phyloP scores from a whole-genome alignment of 805 yeast species.

The Barnettozyma sp. region DNA sequence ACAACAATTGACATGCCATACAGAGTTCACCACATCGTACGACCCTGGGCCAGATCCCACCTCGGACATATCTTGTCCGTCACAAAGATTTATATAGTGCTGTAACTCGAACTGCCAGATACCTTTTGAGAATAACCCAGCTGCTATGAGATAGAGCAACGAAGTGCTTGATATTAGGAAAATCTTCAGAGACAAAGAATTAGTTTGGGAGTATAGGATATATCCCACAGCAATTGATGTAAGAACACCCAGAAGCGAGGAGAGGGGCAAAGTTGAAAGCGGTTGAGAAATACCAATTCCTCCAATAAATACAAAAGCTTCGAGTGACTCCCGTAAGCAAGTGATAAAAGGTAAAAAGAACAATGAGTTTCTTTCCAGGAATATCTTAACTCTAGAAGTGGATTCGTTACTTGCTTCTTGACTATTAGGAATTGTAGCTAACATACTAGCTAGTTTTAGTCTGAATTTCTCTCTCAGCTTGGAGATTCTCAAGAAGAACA shows the following conservation, averaged over 20 bases:
- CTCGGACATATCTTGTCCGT: conserved; percentile 81
- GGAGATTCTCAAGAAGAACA: conserved; percentile 73
- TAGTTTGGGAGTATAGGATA: conserved; percentile 69
- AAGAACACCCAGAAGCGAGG: conserved; percentile 50
- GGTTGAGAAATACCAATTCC: conserved; percentile 80
- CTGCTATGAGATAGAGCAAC: conserved; percentile 75
- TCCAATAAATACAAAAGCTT: conserved; percentile 87
- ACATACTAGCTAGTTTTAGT: conserved; percentile 43
- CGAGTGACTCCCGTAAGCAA: conserved; percentile 82
- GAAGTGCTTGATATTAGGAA: conserved; percentile 73
- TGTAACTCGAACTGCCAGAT: conserved; percentile 88
- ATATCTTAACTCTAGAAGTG: conserved; percentile 27
- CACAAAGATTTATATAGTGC: conserved; percentile 61
- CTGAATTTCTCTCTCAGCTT: conserved; percentile 81
- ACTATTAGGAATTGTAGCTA: conserved; percentile 17
- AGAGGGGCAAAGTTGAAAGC: conserved; percentile 53
- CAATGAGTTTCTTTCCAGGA: conserved; percentile 56
- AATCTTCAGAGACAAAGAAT: conserved; percentile 64
- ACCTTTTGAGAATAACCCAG: conserved; percentile 81
- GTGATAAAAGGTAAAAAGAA: conserved; percentile 80
- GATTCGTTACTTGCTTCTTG: conserved; percentile 26
- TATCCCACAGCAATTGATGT: conserved; percentile 61
- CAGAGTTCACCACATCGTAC: conserved; percentile 67
- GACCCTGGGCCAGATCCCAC: conserved; percentile 92
- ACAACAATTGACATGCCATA: conserved; percentile 96